Base-by-base conservation (phyloP, 805 yeast genomes). In the Metschnikowia proteae region DNA sequence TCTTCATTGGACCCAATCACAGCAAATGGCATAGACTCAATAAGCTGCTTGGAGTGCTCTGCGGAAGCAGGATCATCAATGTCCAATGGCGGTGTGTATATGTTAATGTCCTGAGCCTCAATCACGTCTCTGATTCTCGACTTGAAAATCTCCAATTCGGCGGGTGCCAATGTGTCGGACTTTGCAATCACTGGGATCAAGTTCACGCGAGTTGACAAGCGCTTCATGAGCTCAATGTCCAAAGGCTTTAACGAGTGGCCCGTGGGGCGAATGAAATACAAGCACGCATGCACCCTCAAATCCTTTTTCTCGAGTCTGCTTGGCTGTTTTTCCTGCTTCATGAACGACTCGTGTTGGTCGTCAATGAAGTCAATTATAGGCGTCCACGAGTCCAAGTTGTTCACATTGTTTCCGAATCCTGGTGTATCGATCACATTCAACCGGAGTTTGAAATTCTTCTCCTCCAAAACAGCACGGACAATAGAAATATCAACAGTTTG, bases 301-400 rank as follows among this genome's bases (percentile, higher is more conserved):
- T 91, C 97, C 58, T 83, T 85, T 62, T 76, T 80, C 36, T 69
- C 69, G 2, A 46, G 50, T 67, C 98, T 81, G 45, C 65, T 67
- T 31, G 98, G 98, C 70, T 91, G 98, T 63, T 89, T 94, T 64
- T 90, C 97, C 66, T 88, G 96, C 65, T 86, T 86, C 92, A 90
- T 86, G 65, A 71, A 89, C 25, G 86, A 78, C 61, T 85, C 90
- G 62, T 88, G 94, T 71, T 90, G 97, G 63, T 88, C 95, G 66
- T 90, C 96, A 54, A 91, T 82, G 66, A 88, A 91, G 66, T 88
- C 96, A 52, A 86, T 75, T 58, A 89, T 79, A 34, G 96, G 89
- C 51, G 83, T 84, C 95, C 96, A 89, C 39, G 94, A 78, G 64
- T 86, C 84, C 60, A 78, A 79, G 70, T 90, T 91, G 72, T 90